phyloP scores from a whole-genome alignment of 148 eudicot species.

The Spergularia marina region DNA sequence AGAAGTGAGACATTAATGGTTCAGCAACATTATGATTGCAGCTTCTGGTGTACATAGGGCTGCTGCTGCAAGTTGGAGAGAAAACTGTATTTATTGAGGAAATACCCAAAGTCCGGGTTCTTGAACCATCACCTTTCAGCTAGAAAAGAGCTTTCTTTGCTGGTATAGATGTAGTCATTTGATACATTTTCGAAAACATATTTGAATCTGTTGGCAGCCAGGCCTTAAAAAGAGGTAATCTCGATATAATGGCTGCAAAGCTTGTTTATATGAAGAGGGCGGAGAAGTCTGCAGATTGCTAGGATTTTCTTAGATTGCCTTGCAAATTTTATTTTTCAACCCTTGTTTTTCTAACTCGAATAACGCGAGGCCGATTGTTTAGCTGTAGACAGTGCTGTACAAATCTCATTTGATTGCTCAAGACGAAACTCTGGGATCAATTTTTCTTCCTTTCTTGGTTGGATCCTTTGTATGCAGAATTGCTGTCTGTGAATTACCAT shows the following conservation, averaged over 20 bases:
- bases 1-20: slow-evolving; percentile 13
- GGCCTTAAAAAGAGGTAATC: slow-evolving; percentile 2
- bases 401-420: slow-evolving; percentile 42
- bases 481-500: slow-evolving; percentile 10
- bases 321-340: background rate
- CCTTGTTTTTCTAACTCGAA: slow-evolving; percentile 28
- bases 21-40: slow-evolving; percentile 22
- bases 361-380: slow-evolving; percentile 23
- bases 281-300: slow-evolving; percentile 31
- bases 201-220: slow-evolving; percentile 24
- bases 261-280: slow-evolving; percentile 33
- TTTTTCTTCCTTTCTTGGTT: slow-evolving; percentile 13
- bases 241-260: slow-evolving; percentile 22
- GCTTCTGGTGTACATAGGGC: slow-evolving; percentile 44
- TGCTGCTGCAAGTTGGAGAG: slow-evolving; percentile 26
- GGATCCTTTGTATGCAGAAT: slow-evolving; percentile 15
- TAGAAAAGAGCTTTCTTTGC: slow-evolving; percentile 15
- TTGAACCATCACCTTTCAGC: slow-evolving; percentile 4
- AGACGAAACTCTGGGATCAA: slow-evolving; percentile 25
- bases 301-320: slow-evolving; percentile 18
- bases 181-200: slow-evolving; percentile 15
- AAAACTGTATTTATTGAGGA: slow-evolving; percentile 10
- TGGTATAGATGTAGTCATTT: slow-evolving; percentile 21
- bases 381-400: slow-evolving; percentile 34
- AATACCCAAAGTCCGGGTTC: slow-evolving; percentile 1